These are phyloP conservation scores for Pyrenophora teres DNA, from an alignment of 2,329 filamentous ascomycete genomes.

Conservation along the genomic window DNA sequence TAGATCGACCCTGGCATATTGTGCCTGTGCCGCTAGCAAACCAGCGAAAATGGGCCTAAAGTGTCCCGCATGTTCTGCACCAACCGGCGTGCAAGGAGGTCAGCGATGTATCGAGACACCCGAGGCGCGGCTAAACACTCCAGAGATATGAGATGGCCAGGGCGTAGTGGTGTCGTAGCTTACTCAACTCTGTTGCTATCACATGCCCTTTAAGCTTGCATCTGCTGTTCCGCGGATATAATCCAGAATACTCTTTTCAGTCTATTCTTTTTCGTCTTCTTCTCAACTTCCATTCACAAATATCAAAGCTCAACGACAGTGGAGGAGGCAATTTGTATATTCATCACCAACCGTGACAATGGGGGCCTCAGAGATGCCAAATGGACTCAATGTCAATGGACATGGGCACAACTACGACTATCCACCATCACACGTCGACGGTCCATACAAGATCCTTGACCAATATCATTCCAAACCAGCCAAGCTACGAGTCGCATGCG, in stretches of 20 bases:
- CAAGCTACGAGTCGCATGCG: constrained; percentile 38
- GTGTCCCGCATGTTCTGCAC: constrained; percentile 13
- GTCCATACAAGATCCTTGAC: constrained; percentile 37
- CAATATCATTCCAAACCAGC: constrained; percentile 43
- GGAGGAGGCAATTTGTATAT: background rate
- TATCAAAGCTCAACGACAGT: background rate
- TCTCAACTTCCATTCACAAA: background rate
- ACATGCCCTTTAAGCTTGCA: constrained; percentile 4
- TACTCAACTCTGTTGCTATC: background rate
- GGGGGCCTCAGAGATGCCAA: constrained; percentile 40
- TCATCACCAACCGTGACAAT: constrained; percentile 14
- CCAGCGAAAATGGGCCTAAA: constrained; percentile 8
- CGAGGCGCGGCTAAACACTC: constrained; percentile 38
- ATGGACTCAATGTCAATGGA: constrained; percentile 33
- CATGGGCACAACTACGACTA: constrained; percentile 35
- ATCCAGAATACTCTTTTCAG: background rate
- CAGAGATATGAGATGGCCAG: constrained; percentile 20
- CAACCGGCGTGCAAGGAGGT: constrained; percentile 16
- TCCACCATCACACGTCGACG: constrained; percentile 36
- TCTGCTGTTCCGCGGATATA: constrained; percentile 2
- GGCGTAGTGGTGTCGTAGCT: constrained; percentile 23
- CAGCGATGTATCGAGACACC: constrained; percentile 8
- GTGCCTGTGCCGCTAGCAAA: background rate
- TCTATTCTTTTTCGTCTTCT: background rate
- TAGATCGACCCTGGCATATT: constrained; percentile 13